phyloP scores from a whole-genome alignment of 2,329 filamentous ascomycete genomes.

The Atkinsonella texensis region DNA sequence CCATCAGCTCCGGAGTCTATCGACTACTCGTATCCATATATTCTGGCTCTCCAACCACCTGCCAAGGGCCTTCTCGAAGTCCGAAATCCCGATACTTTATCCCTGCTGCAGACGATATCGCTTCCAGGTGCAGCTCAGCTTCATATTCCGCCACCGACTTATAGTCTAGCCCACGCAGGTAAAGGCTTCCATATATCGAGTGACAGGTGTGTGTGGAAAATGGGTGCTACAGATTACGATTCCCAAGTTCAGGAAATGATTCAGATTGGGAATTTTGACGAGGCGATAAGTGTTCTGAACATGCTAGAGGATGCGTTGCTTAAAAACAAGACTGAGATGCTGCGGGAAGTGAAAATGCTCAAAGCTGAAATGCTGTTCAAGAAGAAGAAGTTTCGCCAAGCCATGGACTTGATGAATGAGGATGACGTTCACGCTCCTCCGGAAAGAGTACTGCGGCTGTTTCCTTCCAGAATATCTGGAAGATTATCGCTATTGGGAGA shows the following conservation, averaged over 20 bases:
- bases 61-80: constrained; percentile 80
- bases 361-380: constrained; percentile 82
- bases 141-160: constrained; percentile 84
- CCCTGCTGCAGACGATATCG: constrained; percentile 73
- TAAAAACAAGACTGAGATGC: constrained; percentile 64
- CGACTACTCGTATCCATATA: constrained; percentile 93
- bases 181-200: constrained; percentile 93
- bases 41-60: constrained; percentile 73
- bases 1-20: constrained; percentile 75
- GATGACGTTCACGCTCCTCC: constrained; percentile 82
- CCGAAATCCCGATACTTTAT: constrained; percentile 82
- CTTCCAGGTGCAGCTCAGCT: constrained; percentile 73
- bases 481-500: constrained; percentile 51
- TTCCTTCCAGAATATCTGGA: constrained; percentile 73
- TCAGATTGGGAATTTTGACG: constrained; percentile 63
- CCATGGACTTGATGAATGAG: constrained; percentile 76
- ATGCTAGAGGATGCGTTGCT: constrained; percentile 91
- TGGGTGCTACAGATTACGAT: constrained; percentile 87
- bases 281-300: constrained; percentile 76
- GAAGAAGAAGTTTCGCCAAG: constrained; percentile 68
- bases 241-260: constrained; percentile 77
- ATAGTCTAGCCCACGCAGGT: constrained; percentile 87
- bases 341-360: constrained; percentile 78
- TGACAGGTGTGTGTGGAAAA: constrained; percentile 87
- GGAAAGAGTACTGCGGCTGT: constrained; percentile 74